Evolutionary conservation across 2,329 filamentous ascomycete genomes (phyloP), one percentile per base, ranked within the genome.

Genomic region (Colletotrichum endophyticum): DNA sequence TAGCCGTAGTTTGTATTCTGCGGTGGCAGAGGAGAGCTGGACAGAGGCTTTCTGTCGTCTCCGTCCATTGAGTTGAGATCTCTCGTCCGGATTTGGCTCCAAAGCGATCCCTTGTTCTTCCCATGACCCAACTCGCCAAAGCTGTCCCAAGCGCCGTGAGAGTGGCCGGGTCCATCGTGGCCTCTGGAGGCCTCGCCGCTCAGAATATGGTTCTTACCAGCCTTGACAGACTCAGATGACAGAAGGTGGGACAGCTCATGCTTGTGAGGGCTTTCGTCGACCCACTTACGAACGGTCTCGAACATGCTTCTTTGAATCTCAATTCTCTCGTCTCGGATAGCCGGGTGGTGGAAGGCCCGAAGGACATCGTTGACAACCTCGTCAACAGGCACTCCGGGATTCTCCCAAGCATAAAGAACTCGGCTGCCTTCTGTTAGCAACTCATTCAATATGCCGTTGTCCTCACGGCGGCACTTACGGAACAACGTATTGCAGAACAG

Each of bases 271-370:
- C 93, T 90, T 79, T 93, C 91, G 66, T 95, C 90, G 0, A 92
- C 93, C 96, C 96, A 99, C 75, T 91, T 89, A 80, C 94, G 91
- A 3, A 99, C 95, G 0, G 94, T 95, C 71, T 92, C 90, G 86
- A 95, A 99, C 97, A 99, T 99, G 69, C 93, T 93, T 61, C 92
- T 91, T 79, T 99, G 97, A 32, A 97, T 93, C 83, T 98, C 95
- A 73, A 95, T 87, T 72, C 89, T 88, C 71, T 94, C 92, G 80
- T 97, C 91, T 28, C 96, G 93, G 34, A 95, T 88, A 8, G 94
- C 94, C 2, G 97, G 97, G 83, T 99, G 97, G 84, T 99, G 97
- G 87, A 99, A 98, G 13, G 95, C 93, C 28, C 92, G 91, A 63
- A 96, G 87, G 56, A 98, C 92, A 79, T 99, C 96, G 78, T 95